Conservation (phyloP, 202 grass and related monocot species). For the Alloteropsis angusta region DNA sequence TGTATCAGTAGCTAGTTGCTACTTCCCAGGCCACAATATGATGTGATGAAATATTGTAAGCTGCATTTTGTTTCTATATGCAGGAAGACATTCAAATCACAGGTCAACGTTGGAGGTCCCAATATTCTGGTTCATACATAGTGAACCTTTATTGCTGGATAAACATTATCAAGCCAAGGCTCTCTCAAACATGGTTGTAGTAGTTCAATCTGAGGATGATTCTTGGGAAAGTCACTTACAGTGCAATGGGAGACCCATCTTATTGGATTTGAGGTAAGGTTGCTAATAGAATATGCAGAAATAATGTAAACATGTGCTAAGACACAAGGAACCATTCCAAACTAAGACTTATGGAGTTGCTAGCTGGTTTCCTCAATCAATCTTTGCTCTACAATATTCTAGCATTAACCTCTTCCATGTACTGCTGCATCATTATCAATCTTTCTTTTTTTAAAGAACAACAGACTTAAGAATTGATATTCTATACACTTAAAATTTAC, state of each 20-base stretch:
- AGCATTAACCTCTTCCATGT: neutral
- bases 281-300: neutral
- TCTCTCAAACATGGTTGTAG: conserved; percentile 85
- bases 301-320: neutral
- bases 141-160: conserved; percentile 74
- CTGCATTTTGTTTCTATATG: conserved; percentile 21
- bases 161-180: conserved; percentile 96
- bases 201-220: conserved; percentile 81
- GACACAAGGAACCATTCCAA: neutral
- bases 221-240: conserved; percentile 96
- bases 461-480: neutral
- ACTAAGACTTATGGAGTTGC: neutral
- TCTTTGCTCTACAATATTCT: neutral
- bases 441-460: neutral
- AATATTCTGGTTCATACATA: conserved; percentile 96
- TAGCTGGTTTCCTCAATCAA: neutral
- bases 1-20: neutral
- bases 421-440: neutral
- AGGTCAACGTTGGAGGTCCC: conserved; percentile 92
- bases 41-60: neutral
- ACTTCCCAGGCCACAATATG: neutral
- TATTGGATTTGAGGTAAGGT: conserved; percentile 81
- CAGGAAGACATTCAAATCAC: conserved; percentile 62
- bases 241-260: conserved; percentile 76
- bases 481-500: neutral